phyloP scores from a whole-genome alignment of 805 yeast species.

The Wickerhamiella occidentalis region DNA sequence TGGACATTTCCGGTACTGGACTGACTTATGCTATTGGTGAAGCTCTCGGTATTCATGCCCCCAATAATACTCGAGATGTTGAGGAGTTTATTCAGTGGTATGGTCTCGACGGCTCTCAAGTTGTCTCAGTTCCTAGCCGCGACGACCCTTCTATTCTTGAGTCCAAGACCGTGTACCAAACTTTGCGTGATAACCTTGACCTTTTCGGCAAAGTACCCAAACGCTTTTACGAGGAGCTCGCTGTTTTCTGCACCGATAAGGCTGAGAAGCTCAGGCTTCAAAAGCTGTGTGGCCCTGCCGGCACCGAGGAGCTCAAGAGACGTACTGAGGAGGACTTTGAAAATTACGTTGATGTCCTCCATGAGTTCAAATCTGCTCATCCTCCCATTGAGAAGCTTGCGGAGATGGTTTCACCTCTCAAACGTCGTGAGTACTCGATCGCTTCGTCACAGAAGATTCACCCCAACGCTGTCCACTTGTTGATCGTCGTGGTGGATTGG shows the following conservation, averaged over 20 bases:
- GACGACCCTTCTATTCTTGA: slow-evolving; percentile 44
- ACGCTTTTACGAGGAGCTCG: slow-evolving; percentile 77
- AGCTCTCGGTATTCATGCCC: slow-evolving; percentile 90
- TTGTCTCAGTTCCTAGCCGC: slow-evolving; percentile 59
- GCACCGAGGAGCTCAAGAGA: slow-evolving; percentile 72
- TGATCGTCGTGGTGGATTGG: slow-evolving; percentile 96
- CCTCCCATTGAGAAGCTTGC: slow-evolving; percentile 63
- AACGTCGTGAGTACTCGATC: slow-evolving; percentile 95
- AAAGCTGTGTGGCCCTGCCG: slow-evolving; percentile 59
- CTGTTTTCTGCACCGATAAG: slow-evolving; percentile 58
- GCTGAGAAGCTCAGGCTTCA: slow-evolving; percentile 50
- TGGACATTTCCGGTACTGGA: slow-evolving; percentile 83
- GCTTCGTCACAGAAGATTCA: slow-evolving; percentile 92
- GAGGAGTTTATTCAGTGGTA: slow-evolving; percentile 56
- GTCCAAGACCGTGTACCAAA: slow-evolving; percentile 71
- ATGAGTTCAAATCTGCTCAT: slow-evolving; percentile 67
- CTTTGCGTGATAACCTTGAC: slow-evolving; percentile 69
- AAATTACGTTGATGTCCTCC: slow-evolving; percentile 70
- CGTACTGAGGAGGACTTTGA: slow-evolving; percentile 74
- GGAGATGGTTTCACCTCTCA: slow-evolving; percentile 66
- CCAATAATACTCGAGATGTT: slow-evolving; percentile 58
- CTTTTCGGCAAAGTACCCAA: slow-evolving; percentile 92
- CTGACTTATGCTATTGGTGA: slow-evolving; percentile 89
- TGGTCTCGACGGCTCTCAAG: slow-evolving; percentile 54
- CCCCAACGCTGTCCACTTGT: slow-evolving; percentile 78